Evolutionary conservation across 169 alveolate genomes (phyloP).

Genomic region (Eimeria tenella): DNA sequence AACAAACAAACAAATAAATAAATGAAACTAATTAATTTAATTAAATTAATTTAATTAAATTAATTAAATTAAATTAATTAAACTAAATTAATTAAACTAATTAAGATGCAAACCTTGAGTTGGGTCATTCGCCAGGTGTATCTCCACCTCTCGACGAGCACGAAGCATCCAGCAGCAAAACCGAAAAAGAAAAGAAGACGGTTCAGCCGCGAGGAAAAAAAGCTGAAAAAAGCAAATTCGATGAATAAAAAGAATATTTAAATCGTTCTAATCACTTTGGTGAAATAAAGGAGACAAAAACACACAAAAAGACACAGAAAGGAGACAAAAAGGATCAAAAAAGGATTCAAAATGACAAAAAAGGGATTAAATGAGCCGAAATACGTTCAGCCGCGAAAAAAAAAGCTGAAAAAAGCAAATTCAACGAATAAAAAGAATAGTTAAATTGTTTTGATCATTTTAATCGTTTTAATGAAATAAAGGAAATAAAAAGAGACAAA

Average conservation of each 20-base stretch:
- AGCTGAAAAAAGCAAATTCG: background rate
- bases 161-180: constrained; percentile 30
- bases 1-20: too few species aligned
- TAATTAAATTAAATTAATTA: too few species aligned
- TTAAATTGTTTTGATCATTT: too few species aligned
- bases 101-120: constrained; percentile 11
- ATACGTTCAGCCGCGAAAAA: background rate
- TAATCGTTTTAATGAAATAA: background rate
- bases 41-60: too few species aligned
- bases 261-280: background rate
- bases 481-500: background rate
- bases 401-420: background rate
- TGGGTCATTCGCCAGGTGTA: constrained; percentile 70
- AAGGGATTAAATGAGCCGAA: background rate
- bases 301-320: background rate
- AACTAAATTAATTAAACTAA: too few species aligned
- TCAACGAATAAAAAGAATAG: background rate
- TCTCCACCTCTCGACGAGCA: constrained; percentile 69
- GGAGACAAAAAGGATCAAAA: background rate
- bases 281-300: background rate
- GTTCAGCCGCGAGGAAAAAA: constrained; percentile 54
- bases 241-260: background rate
- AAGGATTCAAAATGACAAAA: background rate
- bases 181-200: constrained; percentile 28
- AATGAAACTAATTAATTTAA: too few species aligned